Evolutionary conservation across 768 basidiomycete genomes (phyloP), one percentile per base, ranked within the genome.

Genomic region (Hortiboletus campestris): DNA sequence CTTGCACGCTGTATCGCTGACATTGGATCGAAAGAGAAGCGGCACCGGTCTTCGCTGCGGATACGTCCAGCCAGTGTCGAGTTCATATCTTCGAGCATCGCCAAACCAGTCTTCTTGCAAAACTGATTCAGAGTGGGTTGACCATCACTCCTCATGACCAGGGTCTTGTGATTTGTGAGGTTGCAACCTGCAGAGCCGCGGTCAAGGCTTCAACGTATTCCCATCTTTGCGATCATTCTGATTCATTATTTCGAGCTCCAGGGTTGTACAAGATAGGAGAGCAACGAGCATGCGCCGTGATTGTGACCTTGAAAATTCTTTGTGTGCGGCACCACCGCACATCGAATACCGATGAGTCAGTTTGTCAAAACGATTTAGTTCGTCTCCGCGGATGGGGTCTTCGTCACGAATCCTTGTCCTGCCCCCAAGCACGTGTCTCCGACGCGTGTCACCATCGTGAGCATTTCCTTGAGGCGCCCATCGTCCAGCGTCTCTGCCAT

Each of bases 11-110:
- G 53, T 31, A 47, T 56, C 49, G 51, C 50, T 42, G 55, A 31
- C 32, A 19, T 62, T 56, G 54, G 54, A 58, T 57, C 42, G 43
- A 55, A 31, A 42, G 20, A 66, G 67, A 66, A 67, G 59, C 17
- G 17, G 56, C 63, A 65, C 60, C 35, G 62, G 58, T 66, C 46
- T 47, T 52, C 49, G 12, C 58, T 49, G 51, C 25, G 46, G 25
- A 46, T 17, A 48, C 35, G 13, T 43, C 34, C 17, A 49, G 28
- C 32, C 14, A 38, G 42, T 31, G 31, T 43, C 28, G 38, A 3
- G 29, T 57, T 57, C 56, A 51, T 35, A 54, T 50, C 56, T 51
- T 55, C 42, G 20, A 64, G 57, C 61, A 69, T 48, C 29, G 67
- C 67, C 54, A 38, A 51, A 17, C 11, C 42, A 32, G 14, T 49